phyloP scores from a whole-genome alignment of 1,284 basidiomycete species.

The Exobasidium cylindrosporum region DNA sequence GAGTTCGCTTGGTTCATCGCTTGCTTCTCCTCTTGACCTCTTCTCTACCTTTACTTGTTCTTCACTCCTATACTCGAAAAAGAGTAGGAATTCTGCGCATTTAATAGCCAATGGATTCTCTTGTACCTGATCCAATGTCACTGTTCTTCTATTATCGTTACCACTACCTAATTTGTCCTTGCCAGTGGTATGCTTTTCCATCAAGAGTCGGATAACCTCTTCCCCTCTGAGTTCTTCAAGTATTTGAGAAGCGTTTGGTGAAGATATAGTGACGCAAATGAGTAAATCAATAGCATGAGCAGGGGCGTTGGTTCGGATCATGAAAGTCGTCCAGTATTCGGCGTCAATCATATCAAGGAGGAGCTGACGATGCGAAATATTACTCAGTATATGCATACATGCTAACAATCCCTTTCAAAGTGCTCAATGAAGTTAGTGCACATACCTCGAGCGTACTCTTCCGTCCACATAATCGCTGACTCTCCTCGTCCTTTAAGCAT shows the following conservation, averaged over 20 bases:
- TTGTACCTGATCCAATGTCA: background rate
- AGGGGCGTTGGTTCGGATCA: background rate
- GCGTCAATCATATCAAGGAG: constrained; percentile 1
- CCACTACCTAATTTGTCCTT: background rate
- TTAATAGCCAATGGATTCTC: constrained; percentile 1
- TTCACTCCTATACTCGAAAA: background rate
- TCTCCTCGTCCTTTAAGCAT: constrained; percentile 1
- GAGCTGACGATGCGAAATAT: too few species aligned
- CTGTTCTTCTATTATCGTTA: background rate
- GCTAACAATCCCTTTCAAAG: too few species aligned
- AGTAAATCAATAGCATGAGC: constrained; percentile 9
- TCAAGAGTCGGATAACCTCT: constrained; percentile 5
- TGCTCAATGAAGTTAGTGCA: too few species aligned
- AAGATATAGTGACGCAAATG: constrained; percentile 8
- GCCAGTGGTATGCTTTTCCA: background rate
- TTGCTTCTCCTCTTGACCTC: background rate
- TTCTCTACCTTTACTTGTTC: background rate
- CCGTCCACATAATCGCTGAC: background rate
- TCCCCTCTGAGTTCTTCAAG: constrained; percentile 5
- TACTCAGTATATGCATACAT: too few species aligned
- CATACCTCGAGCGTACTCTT: constrained; percentile 5
- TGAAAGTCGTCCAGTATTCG: background rate
- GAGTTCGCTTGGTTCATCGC: background rate
- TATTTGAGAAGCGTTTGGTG: background rate
- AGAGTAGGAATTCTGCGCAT: constrained; percentile 4